Evolutionary conservation across 805 yeast genomes (phyloP), one percentile per base, ranked within the genome.

Genomic region (Kregervanrija fluxuum): DNA sequence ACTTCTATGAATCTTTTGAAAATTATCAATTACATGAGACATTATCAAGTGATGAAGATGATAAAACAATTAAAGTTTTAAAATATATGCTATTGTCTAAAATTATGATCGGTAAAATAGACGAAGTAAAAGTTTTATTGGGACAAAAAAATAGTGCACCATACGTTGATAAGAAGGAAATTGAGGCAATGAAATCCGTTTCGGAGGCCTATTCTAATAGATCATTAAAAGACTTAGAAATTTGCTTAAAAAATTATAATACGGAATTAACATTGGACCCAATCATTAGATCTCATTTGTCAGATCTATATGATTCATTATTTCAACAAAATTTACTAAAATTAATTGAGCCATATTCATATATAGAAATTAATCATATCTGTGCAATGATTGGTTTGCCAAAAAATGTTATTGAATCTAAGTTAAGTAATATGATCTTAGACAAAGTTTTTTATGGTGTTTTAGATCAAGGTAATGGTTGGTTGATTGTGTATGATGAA

Each of bases 401-500:
- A 52, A 71, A 80, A 39, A 83, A 80, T 50, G 95, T 88, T 60
- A 88, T 93, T 31, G 99, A 93, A 67, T 95, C 95, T 15, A 93
- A 93, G 64, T 73, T 93, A 51, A 82, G 95, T 40, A 97, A 91
- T 66, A 91, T 93, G 98, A 91, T 93, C 54, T 74, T 93, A 56
- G 99, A 93, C 66, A 84, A 87, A 58, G 85, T 89, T n/a, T 88
- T 93, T 56, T 85, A 82, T 60, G 99, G 99, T 40, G 98, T 93
- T 33, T 73, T 93, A 54, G 99, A 93, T 65, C 99, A 93, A 70
- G 98, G 98, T 39, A 90, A 90, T 62, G 99, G 99, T 8, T 93
- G 97, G 96, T 74, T 93, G 56, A 82, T 88, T 53, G 79, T 93
- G 47, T 93, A 86, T 59, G 95, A 88, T 47, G 85, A 89, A 61